These are phyloP conservation scores for Dendrobium nobile DNA, from an alignment of 106 monocot species.

Conservation along the genomic window DNA sequence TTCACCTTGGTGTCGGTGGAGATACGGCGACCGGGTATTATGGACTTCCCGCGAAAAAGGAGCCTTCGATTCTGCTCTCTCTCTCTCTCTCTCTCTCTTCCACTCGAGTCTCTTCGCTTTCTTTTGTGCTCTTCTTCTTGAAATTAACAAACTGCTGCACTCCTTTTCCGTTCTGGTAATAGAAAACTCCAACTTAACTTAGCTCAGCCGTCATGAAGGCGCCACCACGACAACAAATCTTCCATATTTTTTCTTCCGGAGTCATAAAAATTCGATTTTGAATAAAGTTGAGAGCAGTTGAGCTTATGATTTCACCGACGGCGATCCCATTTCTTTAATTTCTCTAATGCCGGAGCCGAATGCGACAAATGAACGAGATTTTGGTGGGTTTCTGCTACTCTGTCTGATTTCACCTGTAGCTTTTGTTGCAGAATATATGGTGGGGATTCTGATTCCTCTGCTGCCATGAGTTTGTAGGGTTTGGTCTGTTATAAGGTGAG, in stretches of 20 bases:
- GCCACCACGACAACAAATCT: background rate
- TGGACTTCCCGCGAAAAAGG: slow-evolving; percentile 31
- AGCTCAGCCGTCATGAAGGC: slow-evolving; percentile 11
- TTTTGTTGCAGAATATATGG: background rate
- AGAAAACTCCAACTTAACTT: slow-evolving; percentile 22
- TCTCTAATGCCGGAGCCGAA: background rate
- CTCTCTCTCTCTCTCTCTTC: background rate
- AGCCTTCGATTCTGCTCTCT: background rate
- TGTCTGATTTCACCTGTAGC: slow-evolving; percentile 1
- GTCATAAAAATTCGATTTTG: background rate
- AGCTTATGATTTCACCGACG: slow-evolving; percentile 13
- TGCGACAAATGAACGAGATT: slow-evolving; percentile 35
- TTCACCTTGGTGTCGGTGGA: slow-evolving; percentile 8
- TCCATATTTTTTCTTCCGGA: background rate
- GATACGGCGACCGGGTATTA: slow-evolving; percentile 22
- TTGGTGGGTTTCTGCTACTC: slow-evolving; percentile 24
- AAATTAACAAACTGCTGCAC: background rate
- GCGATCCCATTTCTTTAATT: slow-evolving; percentile 5
- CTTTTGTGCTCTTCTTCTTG: background rate
- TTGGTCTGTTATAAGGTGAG: background rate
- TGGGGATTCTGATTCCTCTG: background rate
- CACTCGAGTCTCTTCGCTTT: background rate
- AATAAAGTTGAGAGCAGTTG: slow-evolving; percentile 29
- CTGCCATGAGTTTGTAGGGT: background rate
- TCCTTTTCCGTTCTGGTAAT: slow-evolving; percentile 6